Percentiles rank a stretch among this genome's conserved stretches.
Conservation (phyloP, 2,329 filamentous ascomycete species). For the Diaporthe sp. region DNA sequence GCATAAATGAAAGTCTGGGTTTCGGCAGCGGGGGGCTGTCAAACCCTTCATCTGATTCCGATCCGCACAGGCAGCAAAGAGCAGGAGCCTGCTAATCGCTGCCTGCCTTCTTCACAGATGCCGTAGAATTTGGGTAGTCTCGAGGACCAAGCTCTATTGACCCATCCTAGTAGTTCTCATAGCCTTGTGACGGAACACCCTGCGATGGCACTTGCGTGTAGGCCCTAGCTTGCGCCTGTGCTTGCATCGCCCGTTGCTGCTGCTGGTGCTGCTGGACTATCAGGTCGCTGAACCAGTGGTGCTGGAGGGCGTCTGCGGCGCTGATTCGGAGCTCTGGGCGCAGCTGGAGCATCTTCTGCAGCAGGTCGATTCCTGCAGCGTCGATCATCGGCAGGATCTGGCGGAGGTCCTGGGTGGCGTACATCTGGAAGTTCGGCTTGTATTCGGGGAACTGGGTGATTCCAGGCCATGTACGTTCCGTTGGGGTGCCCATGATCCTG, state of each 20-base stretch:
- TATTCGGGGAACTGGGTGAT: constrained; percentile 98
- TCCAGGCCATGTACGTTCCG: constrained; percentile 94
- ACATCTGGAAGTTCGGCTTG: constrained; percentile 94
- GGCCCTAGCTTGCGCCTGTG: constrained; percentile 51
- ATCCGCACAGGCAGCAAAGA: not conserved
- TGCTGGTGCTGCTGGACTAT: constrained; percentile 68
- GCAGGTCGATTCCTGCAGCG: constrained; percentile 84
- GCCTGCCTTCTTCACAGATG: not conserved
- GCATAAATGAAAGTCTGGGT: constrained; percentile 28
- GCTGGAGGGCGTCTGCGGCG: constrained; percentile 86
- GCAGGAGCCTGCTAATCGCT: not conserved
- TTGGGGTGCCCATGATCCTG: constrained; percentile 97
- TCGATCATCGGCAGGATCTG: constrained; percentile 93
- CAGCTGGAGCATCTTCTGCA: constrained; percentile 92
- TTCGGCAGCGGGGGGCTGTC: not conserved
- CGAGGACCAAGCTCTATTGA: constrained; percentile 19
- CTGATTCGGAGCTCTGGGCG: constrained; percentile 92
- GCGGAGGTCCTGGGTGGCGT: constrained; percentile 90
- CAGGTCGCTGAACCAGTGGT: constrained; percentile 92
- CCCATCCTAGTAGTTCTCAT: constrained; percentile 45
- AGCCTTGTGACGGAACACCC: constrained; percentile 54
- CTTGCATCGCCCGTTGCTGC: constrained; percentile 51
- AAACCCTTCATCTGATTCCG: not conserved
- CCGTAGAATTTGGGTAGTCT: not conserved
- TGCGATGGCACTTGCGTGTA: constrained; percentile 47